A percentile compares a stretch with the other conserved stretches of the same genome.
phyloP scores from a whole-genome alignment of 441 rosid genomes.

The Populus hybrid region DNA sequence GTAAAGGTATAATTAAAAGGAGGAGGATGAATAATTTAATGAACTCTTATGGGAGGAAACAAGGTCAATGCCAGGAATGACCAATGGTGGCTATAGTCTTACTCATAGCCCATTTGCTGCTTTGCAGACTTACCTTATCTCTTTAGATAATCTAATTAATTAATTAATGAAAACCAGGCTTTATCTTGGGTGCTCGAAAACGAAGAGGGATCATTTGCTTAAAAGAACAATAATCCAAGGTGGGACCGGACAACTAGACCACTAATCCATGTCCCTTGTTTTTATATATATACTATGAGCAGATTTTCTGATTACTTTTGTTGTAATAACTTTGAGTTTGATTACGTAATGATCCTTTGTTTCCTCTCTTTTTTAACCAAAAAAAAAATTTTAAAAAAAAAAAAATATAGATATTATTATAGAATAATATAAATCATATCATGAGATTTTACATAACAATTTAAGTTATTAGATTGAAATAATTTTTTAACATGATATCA shows the following conservation, averaged over 20 bases:
- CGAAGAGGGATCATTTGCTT: neutral
- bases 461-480: too few relatives aligned
- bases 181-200: neutral
- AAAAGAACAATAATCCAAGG: neutral
- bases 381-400: too few relatives aligned
- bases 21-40: neutral
- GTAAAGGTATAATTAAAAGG: too few relatives aligned
- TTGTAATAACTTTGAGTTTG: neutral
- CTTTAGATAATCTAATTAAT: conserved; percentile 14
- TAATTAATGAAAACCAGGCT: neutral
- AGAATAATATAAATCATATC: too few relatives aligned
- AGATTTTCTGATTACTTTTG: neutral
- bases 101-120: neutral
- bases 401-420: too few relatives aligned
- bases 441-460: accelerated
- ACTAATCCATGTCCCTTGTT: neutral
- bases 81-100: conserved; percentile 8
- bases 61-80: conserved; percentile 16
- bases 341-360: neutral
- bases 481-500: too few relatives aligned
- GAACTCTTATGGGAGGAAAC: neutral
- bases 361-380: neutral
- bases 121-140: conserved; percentile 11
- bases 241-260: conserved; percentile 12
- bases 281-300: neutral